These are phyloP conservation scores for Pyrenula aspistea DNA, from an alignment of 495 filamentous ascomycete genomes.

Conservation along the genomic window DNA sequence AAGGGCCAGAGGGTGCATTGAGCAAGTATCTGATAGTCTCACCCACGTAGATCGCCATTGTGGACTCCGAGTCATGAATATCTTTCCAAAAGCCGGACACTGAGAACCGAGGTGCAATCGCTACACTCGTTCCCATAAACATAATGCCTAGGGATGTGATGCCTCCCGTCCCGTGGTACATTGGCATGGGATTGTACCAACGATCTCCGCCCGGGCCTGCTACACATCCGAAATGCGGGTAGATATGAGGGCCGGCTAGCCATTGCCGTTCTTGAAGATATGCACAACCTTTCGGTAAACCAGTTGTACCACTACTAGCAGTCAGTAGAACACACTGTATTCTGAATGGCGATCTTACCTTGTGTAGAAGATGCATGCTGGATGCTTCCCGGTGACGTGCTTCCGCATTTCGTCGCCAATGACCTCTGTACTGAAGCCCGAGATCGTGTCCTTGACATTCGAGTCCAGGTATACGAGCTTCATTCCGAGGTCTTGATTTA, in stretches of 20 bases:
- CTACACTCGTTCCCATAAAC: conserved; percentile 46
- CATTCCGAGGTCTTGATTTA: conserved; percentile 42
- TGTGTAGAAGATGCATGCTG: conserved; percentile 56
- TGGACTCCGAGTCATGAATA: conserved; percentile 53
- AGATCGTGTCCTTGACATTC: conserved; percentile 33
- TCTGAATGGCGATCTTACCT: conserved; percentile 20
- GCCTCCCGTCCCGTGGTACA: conserved; percentile 68
- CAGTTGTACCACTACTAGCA: conserved; percentile 43
- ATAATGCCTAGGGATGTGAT: conserved; percentile 42
- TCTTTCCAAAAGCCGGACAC: conserved; percentile 65
- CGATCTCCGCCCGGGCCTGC: conserved; percentile 38
- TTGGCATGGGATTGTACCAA: conserved; percentile 70
- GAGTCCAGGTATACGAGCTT: conserved; percentile 37
- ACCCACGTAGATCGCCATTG: conserved; percentile 71
- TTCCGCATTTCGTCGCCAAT: conserved; percentile 36
- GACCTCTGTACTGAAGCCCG: conserved; percentile 28
- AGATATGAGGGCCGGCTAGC: conserved; percentile 7
- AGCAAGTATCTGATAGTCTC: conserved; percentile 70
- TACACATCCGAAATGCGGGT: conserved; percentile 15
- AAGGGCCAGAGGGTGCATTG: conserved; percentile 47
- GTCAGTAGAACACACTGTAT: background rate
- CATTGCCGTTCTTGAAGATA: conserved; percentile 33
- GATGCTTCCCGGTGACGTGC: conserved; percentile 32
- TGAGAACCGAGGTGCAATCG: conserved; percentile 60
- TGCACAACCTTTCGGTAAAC: conserved; percentile 48